Evolutionary conservation across 2,329 filamentous ascomycete species (phyloP).

Genomic region (Hypoxylon sp.): DNA sequence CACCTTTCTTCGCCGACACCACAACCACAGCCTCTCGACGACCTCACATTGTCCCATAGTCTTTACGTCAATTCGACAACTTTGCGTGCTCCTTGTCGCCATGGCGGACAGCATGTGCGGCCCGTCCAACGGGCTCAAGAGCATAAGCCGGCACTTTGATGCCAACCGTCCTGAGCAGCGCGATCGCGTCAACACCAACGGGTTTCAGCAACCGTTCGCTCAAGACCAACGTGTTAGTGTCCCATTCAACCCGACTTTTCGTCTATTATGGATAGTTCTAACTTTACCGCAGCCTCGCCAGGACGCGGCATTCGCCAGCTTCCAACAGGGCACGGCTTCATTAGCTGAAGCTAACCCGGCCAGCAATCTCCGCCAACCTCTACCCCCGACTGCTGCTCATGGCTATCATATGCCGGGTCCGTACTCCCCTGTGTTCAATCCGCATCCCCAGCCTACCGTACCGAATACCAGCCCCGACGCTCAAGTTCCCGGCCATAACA

Average conservation of each 20-base stretch:
- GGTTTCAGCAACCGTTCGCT: not conserved
- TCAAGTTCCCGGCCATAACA: not conserved
- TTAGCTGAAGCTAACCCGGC: not conserved
- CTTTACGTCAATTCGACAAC: not conserved
- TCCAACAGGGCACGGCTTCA: not conserved
- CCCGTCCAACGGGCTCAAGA: conserved; percentile 80
- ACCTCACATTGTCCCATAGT: not conserved
- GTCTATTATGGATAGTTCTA: not conserved
- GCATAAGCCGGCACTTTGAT: conserved; percentile 76
- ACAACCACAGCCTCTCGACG: not conserved
- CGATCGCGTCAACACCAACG: conserved; percentile 60
- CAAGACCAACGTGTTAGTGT: not conserved
- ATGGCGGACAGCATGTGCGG: conserved; percentile 69
- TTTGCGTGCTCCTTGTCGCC: conserved; percentile 10
- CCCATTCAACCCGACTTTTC: not conserved
- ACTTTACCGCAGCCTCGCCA: not conserved
- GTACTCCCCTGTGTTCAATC: not conserved
- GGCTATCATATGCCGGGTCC: too few relatives aligned
- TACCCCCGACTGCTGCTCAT: not conserved
- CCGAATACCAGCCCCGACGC: not conserved
- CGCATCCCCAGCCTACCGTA: not conserved
- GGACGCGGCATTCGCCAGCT: not conserved
- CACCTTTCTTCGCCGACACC: not conserved
- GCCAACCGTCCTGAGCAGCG: conserved; percentile 79
- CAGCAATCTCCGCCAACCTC: not conserved